Evolutionary conservation across 192 early-diverging fungal species (phyloP).

Genomic region (Cetraspora pellucida): DNA sequence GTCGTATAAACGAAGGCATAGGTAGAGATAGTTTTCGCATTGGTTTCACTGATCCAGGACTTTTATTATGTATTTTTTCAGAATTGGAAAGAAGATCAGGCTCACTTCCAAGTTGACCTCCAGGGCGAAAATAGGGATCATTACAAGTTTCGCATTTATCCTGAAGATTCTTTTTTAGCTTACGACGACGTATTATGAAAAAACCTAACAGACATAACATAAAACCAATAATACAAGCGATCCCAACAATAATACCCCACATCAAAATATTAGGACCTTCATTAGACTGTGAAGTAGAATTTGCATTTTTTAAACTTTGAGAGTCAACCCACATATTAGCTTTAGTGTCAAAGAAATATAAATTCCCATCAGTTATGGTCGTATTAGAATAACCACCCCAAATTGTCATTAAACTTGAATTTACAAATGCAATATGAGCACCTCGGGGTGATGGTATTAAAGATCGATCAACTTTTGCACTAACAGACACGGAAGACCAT

Average conservation of each 20-base stretch:
- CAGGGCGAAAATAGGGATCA: constrained; percentile 18
- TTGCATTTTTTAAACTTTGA: background rate
- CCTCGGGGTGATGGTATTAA: constrained; percentile 25
- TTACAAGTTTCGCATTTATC: background rate
- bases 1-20: background rate
- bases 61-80: background rate
- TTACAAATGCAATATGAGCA: background rate
- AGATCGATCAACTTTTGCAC: background rate
- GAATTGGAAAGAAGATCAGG: background rate
- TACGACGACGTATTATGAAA: constrained; percentile 11
- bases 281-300: background rate
- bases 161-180: background rate
- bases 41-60: background rate
- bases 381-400: constrained; percentile 20
- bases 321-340: background rate
- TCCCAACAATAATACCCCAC: background rate
- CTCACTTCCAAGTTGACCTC: constrained; percentile 6
- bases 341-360: constrained; percentile 27
- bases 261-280: background rate
- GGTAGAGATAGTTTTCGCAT: background rate
- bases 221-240: background rate
- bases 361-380: background rate
- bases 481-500: background rate
- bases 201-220: background rate
- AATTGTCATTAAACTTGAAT: constrained; percentile 11